A percentile compares a stretch with the other conserved stretches of the same genome.
These are phyloP conservation scores for Pseudocercospora eumusae DNA, from an alignment of 2,329 filamentous ascomycete species.

Conservation along the genomic window DNA sequence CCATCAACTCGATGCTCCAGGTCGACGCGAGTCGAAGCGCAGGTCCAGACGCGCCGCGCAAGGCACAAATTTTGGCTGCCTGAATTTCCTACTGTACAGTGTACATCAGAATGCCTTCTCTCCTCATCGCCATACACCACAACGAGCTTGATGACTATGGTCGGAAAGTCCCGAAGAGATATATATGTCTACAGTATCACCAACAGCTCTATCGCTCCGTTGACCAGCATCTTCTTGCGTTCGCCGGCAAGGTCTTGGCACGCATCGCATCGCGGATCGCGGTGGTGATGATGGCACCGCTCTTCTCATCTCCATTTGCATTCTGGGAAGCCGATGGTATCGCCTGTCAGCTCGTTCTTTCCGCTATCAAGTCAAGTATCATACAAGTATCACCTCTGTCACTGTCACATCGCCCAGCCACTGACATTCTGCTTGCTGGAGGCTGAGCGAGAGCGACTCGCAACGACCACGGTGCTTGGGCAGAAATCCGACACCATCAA, in stretches of 20 bases:
- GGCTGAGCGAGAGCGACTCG: constrained; percentile 6
- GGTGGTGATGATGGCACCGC: not conserved
- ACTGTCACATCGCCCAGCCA: constrained; percentile 5
- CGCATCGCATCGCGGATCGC: not conserved
- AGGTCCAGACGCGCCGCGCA: not conserved
- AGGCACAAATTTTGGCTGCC: not conserved
- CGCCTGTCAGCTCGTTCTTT: not conserved
- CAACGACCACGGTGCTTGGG: constrained; percentile 8
- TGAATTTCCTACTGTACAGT: not conserved
- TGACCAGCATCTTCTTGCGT: too few relatives aligned
- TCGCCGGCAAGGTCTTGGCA: not conserved
- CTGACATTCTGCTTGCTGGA: not conserved
- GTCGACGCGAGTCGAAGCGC: not conserved
- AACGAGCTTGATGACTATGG: too few relatives aligned
- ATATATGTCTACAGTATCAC: too few relatives aligned
- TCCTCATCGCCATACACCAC: too few relatives aligned
- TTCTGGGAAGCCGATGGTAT: too few relatives aligned
- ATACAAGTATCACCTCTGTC: not conserved
- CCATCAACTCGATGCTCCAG: not conserved
- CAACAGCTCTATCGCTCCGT: too few relatives aligned
- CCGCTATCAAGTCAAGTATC: not conserved
- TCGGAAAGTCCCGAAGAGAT: too few relatives aligned
- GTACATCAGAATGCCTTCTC: too few relatives aligned
- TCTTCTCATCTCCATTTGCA: too few relatives aligned
- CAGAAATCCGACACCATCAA: constrained; percentile 2